These are phyloP conservation scores for Ganoderma multipileum DNA, from an alignment of 1,284 basidiomycete genomes.

Conservation along the genomic window DNA sequence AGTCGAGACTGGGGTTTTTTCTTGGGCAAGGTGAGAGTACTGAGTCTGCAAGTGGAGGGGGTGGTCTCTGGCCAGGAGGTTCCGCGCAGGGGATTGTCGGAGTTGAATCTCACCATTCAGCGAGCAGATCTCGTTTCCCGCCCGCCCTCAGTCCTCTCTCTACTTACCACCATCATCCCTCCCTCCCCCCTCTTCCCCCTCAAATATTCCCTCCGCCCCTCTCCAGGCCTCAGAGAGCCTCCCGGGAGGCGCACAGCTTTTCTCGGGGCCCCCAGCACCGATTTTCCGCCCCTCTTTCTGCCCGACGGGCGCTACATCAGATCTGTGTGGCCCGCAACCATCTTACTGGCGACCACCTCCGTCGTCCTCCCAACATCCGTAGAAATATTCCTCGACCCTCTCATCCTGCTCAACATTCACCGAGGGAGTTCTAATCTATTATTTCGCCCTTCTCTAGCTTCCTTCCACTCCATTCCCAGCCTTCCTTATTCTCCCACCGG, in stretches of 20 bases:
- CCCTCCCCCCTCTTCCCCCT: slow-evolving; percentile 7
- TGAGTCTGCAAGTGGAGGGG: slow-evolving; percentile 9
- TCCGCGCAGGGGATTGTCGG: slow-evolving; percentile 35
- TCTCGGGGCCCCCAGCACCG: background rate
- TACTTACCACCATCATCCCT: slow-evolving; percentile 31
- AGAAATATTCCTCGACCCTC: slow-evolving; percentile 4
- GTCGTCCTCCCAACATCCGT: background rate
- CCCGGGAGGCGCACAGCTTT: slow-evolving; percentile 5
- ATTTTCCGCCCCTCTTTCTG: slow-evolving; percentile 9
- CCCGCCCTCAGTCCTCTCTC: slow-evolving; percentile 31
- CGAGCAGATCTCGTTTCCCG: slow-evolving; percentile 32
- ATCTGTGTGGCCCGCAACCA: slow-evolving; percentile 5
- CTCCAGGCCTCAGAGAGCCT: slow-evolving; percentile 8
- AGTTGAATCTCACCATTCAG: slow-evolving; percentile 38
- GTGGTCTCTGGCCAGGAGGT: slow-evolving; percentile 28
- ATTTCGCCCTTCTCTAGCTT: background rate
- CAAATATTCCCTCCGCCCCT: slow-evolving; percentile 17
- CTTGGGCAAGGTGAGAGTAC: too few relatives aligned
- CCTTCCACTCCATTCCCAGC: slow-evolving; percentile 14
- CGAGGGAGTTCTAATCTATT: background rate
- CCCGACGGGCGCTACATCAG: slow-evolving; percentile 6
- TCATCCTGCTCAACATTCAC: background rate
- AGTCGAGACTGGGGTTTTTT: too few relatives aligned
- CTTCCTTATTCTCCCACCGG: slow-evolving; percentile 8
- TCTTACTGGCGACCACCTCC: slow-evolving; percentile 2